Conservation (phyloP, 108 stramenopile species). For the Cyclotella distinguenda region DNA sequence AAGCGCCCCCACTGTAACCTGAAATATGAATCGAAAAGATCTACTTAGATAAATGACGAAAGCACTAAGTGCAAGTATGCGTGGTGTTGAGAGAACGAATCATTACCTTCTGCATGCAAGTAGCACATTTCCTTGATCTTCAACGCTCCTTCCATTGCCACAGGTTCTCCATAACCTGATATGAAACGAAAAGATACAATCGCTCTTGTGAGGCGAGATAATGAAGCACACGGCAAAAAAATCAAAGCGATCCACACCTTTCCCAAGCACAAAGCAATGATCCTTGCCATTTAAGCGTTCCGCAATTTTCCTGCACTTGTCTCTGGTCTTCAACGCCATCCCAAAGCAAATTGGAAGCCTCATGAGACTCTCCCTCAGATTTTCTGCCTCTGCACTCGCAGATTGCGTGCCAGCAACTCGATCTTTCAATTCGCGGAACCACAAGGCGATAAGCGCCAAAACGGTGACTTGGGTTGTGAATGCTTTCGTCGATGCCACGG, state of each 20-base stretch:
- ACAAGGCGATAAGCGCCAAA: slow-evolving; percentile 92
- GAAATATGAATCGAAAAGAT: no score
- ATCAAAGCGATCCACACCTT: slow-evolving; percentile 75
- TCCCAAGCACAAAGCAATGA: slow-evolving; percentile 95
- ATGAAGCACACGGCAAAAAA: neutral
- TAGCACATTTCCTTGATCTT: slow-evolving; percentile 99
- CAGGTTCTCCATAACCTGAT: slow-evolving; percentile 89
- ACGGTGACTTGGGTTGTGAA: slow-evolving; percentile 99
- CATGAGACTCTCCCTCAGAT: slow-evolving; percentile 90
- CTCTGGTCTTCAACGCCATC: slow-evolving; percentile 91
- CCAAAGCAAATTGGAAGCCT: slow-evolving; percentile 96
- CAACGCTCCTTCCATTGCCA: slow-evolving; percentile 95
- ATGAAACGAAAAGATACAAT: neutral
- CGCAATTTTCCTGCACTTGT: slow-evolving; percentile 85
- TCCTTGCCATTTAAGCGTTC: slow-evolving; percentile 84
- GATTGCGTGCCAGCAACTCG: slow-evolving; percentile 53
- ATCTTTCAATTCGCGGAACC: slow-evolving; percentile 91
- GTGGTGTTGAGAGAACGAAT: no score
- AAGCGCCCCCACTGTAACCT: slow-evolving; percentile 94
- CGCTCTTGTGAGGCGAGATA: neutral
- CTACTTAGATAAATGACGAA: no score
- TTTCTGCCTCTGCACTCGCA: slow-evolving; percentile 49
- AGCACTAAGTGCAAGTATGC: no score
- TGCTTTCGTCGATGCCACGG: slow-evolving; percentile 99
- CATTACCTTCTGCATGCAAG: slow-evolving; percentile 96